Evolutionary conservation across 371 early-diverging fungal genomes (phyloP).

Genomic region (Mucor irregularis): DNA sequence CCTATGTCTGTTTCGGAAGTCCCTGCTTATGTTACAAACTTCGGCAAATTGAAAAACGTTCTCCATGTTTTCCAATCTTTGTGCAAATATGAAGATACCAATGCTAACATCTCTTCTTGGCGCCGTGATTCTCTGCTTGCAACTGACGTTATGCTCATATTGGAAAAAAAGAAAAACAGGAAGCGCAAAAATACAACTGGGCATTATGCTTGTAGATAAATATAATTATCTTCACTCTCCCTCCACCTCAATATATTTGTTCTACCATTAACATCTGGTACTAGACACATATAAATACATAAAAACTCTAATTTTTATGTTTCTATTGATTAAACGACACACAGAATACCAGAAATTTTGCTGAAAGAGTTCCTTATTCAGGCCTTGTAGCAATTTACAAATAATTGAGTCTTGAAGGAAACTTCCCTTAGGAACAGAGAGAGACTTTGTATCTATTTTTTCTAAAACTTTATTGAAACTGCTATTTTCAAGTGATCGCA

Average conservation of each 20-base stretch:
- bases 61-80: conserved; percentile 14
- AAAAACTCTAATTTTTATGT: too few relatives aligned
- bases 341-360: too few relatives aligned
- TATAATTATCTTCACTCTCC: conserved; percentile 14
- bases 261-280: conserved; percentile 18
- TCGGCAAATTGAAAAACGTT: conserved; percentile 14
- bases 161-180: conserved; percentile 8
- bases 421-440: too few relatives aligned
- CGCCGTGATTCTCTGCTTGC: conserved; percentile 1
- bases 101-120: conserved; percentile 14
- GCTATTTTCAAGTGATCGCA: too few relatives aligned
- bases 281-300: conserved; percentile 15
- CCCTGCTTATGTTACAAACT: conserved; percentile 24
- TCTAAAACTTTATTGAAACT: too few relatives aligned
- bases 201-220: conserved; percentile 10
- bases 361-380: too few relatives aligned
- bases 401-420: too few relatives aligned
- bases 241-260: conserved; percentile 17
- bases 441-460: too few relatives aligned
- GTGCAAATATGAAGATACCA: conserved; percentile 12
- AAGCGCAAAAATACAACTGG: conserved; percentile 16
- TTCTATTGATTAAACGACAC: too few relatives aligned
- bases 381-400: too few relatives aligned
- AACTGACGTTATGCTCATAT: conserved; percentile 15
- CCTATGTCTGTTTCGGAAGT: conserved; percentile 25